phyloP scores from a whole-genome alignment of 192 early-diverging fungal genomes.

The Kickxella alabastrina region DNA sequence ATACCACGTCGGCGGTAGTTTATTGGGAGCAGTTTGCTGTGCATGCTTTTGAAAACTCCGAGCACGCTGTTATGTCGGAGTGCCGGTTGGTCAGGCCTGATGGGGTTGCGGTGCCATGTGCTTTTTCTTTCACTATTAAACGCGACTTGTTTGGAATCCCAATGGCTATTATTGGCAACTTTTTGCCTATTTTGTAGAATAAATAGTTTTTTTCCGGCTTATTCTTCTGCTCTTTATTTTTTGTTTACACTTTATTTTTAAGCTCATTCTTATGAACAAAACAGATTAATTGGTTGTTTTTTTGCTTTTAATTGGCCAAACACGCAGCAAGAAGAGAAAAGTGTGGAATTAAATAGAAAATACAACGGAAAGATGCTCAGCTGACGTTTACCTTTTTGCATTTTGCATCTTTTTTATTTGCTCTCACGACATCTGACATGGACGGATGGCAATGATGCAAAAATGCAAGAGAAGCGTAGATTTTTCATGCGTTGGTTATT shows the following conservation, averaged over 20 bases:
- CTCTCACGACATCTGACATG: too few species aligned
- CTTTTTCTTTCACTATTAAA: conserved; percentile 96
- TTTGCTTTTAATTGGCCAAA: not conserved
- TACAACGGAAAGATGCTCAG: too few species aligned
- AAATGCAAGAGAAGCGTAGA: too few species aligned
- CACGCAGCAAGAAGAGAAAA: too few species aligned
- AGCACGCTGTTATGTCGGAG: conserved; percentile 84
- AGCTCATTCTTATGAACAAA: not conserved
- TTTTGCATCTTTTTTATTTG: too few species aligned
- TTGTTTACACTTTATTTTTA: not conserved
- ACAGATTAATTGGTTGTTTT: not conserved
- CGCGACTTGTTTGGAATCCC: conserved; percentile 96
- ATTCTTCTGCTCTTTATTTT: not conserved
- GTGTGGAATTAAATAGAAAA: not conserved
- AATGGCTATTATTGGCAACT: conserved; percentile 76
- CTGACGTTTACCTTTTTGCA: too few species aligned
- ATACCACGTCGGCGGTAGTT: conserved; percentile 83
- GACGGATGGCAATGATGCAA: too few species aligned
- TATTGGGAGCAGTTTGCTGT: conserved; percentile 95
- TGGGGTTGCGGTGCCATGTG: conserved; percentile 74
- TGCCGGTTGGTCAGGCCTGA: conserved; percentile 76
- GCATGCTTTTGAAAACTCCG: conserved; percentile 90
- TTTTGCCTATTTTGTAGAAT: conserved; percentile 49
- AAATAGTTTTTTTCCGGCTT: not conserved
- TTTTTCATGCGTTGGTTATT: too few species aligned